Percentiles rank a stretch among this genome's conserved stretches.
Conservation (phyloP, 164 flowering plant species). For the Cinnamomum micranthum region DNA sequence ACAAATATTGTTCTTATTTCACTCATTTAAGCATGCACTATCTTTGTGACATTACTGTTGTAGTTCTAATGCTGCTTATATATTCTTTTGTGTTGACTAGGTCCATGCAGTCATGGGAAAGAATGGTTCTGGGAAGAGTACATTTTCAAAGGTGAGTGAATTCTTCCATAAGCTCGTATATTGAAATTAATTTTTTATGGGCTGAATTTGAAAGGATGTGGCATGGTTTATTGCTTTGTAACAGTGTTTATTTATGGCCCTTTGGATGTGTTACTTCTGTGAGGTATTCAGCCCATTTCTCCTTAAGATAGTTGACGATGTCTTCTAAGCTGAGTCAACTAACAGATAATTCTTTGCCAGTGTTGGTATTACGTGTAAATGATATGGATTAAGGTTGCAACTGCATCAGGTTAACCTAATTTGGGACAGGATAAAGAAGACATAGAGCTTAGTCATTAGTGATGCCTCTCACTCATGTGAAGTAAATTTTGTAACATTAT, state of each 20-base stretch:
- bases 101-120: constrained; percentile 96
- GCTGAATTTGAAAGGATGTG: not conserved
- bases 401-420: too few relatives aligned
- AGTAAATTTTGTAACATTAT: not conserved
- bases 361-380: not conserved
- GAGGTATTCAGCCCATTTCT: not conserved
- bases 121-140: constrained; percentile 99
- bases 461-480: not conserved
- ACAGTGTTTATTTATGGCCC: not conserved
- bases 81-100: constrained; percentile 30
- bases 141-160: constrained; percentile 78
- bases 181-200: not conserved
- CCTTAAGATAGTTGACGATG: not conserved
- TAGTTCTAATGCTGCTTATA: not conserved
- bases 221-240: not conserved
- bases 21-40: not conserved
- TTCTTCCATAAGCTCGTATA: not conserved
- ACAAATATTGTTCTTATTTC: not conserved
- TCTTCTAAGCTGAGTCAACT: not conserved
- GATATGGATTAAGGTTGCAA: not conserved
- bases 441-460: not conserved
- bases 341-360: not conserved
- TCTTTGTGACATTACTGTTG: not conserved
- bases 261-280: not conserved
- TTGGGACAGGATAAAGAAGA: too few relatives aligned